Evolutionary conservation across 2,329 filamentous ascomycete species (phyloP).

Genomic region (Hymenoscyphus scutula): DNA sequence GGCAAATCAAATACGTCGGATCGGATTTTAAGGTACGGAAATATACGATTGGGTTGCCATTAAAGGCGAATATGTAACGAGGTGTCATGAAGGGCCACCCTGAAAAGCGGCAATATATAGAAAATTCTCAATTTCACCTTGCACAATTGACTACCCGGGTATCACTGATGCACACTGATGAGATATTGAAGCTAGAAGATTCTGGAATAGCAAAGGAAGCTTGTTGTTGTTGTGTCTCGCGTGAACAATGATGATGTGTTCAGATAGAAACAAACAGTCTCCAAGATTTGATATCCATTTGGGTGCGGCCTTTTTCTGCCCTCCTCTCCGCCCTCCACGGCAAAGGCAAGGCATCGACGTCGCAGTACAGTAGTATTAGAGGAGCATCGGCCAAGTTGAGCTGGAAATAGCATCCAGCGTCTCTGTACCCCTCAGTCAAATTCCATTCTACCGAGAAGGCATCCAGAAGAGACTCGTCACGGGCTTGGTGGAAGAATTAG

Average conservation of each 20-base stretch:
- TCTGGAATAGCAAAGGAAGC: not conserved
- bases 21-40: not conserved
- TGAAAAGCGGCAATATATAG: not conserved
- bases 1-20: not conserved
- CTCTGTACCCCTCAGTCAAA: not conserved
- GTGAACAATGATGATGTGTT: not conserved
- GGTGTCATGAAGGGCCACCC: not conserved
- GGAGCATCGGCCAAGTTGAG: not conserved
- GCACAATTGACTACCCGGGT: not conserved
- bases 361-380: not conserved
- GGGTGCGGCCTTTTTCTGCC: not conserved
- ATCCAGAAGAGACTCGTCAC: not conserved
- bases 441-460: constrained; percentile 2
- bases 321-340: not conserved
- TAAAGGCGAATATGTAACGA: not conserved
- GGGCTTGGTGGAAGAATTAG: not conserved
- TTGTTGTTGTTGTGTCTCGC: not conserved
- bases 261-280: not conserved
- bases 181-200: not conserved
- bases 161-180: not conserved
- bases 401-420: constrained; percentile 1
- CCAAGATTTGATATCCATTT: not conserved
- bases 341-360: not conserved
- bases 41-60: not conserved
- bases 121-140: not conserved